These are phyloP conservation scores for Pulveroboletus sp. DNA, from an alignment of 1,284 basidiomycete genomes.

Conservation along the genomic window DNA sequence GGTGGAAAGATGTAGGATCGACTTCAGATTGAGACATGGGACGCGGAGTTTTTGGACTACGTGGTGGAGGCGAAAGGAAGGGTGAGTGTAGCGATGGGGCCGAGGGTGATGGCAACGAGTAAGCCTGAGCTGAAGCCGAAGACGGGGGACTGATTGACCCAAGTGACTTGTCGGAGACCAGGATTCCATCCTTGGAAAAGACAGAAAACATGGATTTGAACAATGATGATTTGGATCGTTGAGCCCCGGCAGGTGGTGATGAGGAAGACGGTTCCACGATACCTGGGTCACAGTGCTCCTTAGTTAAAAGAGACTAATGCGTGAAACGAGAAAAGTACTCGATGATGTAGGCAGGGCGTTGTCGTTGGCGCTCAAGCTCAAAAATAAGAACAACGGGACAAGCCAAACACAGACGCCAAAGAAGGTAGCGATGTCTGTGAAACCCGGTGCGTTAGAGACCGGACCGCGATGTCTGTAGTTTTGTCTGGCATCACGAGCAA, in stretches of 20 bases:
- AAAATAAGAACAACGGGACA: constrained; percentile 86
- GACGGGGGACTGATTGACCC: constrained; percentile 65
- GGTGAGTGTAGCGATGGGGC: constrained; percentile 21
- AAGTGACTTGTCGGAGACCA: constrained; percentile 45
- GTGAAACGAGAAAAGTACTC: constrained; percentile 35
- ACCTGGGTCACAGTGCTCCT: constrained; percentile 29
- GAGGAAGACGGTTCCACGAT: constrained; percentile 41
- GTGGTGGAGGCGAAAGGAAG: constrained; percentile 29
- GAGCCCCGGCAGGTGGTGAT: constrained; percentile 28
- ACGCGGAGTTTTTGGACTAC: constrained; percentile 19
- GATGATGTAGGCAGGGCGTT: constrained; percentile 78
- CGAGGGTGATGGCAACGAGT: constrained; percentile 26
- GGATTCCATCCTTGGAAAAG: constrained; percentile 39
- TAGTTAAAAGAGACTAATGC: neutral
- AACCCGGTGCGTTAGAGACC: constrained; percentile 52
- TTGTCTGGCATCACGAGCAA: constrained; percentile 57
- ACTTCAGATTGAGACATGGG: constrained; percentile 7
- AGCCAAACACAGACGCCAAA: constrained; percentile 94
- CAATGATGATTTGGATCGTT: constrained; percentile 52
- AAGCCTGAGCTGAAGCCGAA: constrained; percentile 17
- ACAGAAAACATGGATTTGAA: constrained; percentile 63
- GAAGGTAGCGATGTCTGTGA: constrained; percentile 89
- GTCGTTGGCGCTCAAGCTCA: constrained; percentile 93
- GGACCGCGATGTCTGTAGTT: constrained; percentile 45
- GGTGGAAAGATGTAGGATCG: constrained; percentile 6